phyloP scores from a whole-genome alignment of 2,329 filamentous ascomycete genomes.

The Beauveria pseudobassiana region DNA sequence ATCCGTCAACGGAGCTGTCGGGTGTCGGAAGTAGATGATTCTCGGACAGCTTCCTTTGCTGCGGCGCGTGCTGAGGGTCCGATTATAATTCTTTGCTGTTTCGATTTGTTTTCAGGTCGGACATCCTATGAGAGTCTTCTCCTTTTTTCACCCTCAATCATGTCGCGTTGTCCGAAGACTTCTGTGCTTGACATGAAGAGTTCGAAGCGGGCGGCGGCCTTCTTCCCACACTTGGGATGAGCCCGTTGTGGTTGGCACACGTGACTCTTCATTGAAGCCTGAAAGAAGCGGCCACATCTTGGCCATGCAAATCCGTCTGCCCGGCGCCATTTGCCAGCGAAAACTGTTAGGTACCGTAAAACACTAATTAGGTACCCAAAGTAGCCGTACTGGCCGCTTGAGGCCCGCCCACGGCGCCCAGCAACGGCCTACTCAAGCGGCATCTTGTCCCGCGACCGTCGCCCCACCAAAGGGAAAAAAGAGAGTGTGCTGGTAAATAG shows the following conservation, averaged over 20 bases:
- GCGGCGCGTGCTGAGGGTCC: neutral
- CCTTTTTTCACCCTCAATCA: neutral
- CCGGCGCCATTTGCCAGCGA: neutral
- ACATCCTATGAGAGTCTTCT: neutral
- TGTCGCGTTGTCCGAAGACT: neutral
- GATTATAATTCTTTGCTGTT: neutral
- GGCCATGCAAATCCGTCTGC: neutral
- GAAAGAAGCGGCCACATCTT: neutral
- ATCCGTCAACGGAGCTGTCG: neutral
- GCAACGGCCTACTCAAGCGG: neutral
- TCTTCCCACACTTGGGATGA: neutral
- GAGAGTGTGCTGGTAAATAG: neutral
- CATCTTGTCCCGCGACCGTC: neutral
- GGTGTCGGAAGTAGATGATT: neutral
- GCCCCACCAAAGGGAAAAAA: slow-evolving; percentile 1
- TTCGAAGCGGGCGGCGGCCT: neutral
- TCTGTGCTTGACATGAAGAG: neutral
- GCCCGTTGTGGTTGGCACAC: neutral
- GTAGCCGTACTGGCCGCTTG: neutral
- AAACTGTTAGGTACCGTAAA: neutral
- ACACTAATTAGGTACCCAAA: too few species aligned
- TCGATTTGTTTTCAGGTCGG: neutral
- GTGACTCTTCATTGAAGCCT: neutral
- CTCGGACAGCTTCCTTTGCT: neutral
- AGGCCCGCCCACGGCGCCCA: neutral